Conservation (phyloP, 2,329 filamentous ascomycete species). For the Scedosporium dehoogii region DNA sequence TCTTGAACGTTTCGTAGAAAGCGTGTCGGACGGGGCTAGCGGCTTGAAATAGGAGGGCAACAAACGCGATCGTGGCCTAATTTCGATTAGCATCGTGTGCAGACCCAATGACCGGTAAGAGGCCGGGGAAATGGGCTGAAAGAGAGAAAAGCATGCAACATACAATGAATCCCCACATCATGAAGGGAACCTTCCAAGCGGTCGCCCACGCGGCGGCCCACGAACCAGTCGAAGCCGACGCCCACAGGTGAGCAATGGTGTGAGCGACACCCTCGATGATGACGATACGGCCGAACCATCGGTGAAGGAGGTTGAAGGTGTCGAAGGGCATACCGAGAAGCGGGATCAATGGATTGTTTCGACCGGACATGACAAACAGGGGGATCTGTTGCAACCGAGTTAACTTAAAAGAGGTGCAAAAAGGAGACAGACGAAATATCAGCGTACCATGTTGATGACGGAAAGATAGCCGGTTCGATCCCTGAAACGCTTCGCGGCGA, state of each 20-base stretch:
- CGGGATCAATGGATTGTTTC: conserved; percentile 85
- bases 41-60: conserved; percentile 57
- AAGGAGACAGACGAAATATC: neutral
- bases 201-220: neutral
- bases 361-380: conserved; percentile 75
- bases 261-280: conserved; percentile 60
- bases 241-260: conserved; percentile 30
- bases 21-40: conserved; percentile 63
- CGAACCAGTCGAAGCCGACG: neutral
- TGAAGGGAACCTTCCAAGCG: conserved; percentile 4
- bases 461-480: conserved; percentile 78
- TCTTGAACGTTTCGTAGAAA: conserved; percentile 70
- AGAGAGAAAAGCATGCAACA: neutral
- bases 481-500: conserved; percentile 60
- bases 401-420: neutral
- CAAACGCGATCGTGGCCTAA: conserved; percentile 49
- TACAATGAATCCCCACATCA: conserved; percentile 6
- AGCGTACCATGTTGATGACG: conserved; percentile 70
- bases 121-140: too few species aligned
- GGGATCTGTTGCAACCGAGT: conserved; percentile 31
- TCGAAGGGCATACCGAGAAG: conserved; percentile 86
- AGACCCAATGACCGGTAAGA: too few species aligned
- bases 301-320: conserved; percentile 69
- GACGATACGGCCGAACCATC: conserved; percentile 71
- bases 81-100: neutral